Base-by-base conservation (phyloP, 306 rosid species). In the Quercus glauca region DNA sequence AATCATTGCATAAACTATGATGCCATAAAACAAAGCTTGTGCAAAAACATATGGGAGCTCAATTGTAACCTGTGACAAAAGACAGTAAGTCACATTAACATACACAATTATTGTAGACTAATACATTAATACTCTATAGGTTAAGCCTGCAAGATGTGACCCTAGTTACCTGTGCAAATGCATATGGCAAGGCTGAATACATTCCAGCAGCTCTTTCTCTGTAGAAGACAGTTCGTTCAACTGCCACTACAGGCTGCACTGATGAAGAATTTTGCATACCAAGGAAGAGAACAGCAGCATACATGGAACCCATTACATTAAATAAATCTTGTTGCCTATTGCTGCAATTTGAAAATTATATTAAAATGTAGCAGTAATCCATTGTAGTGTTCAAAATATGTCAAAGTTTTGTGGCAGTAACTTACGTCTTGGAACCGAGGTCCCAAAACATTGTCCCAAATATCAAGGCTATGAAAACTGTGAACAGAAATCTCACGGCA, bases 1-100 rank as follows among this genome's bases (percentile, higher is more conserved):
- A 20, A 91, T 89, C 98, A 94, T 89, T 26, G 91, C 55, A 78
- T 92, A 94, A 71, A 87, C 96, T 79, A 92, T 81, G 75, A 82
- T 45, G 68, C 88, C 80, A 74, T 94, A 94, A 3, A 67, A 63
- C 12, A 84, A 65, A 26, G 89, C 81, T 89, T 91, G 97, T 2
- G 41, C 63, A 19, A 92, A 79, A 74, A 85, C n/a, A 75, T 92
- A 89, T 21, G 96, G 92, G 31, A 91, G 77, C 87, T 92, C 97
- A 70, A 92, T 89, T 5, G 78, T 28, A 76, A 90, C 93, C 97
- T 92, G 83, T 7, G 4, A 76, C 63, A 49, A 14, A 55, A 23
- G 41, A 53, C 0, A 1, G 15, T 15, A 26, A 49, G 55, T 51
- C n/a, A 5, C 31, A 69, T 55, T 41, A 55, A 1, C 6, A 25